Percentiles rank a stretch among this genome's conserved stretches.
These are phyloP conservation scores for Mucor racemosus DNA, from an alignment of 371 early-diverging fungal genomes.

Conservation along the genomic window DNA sequence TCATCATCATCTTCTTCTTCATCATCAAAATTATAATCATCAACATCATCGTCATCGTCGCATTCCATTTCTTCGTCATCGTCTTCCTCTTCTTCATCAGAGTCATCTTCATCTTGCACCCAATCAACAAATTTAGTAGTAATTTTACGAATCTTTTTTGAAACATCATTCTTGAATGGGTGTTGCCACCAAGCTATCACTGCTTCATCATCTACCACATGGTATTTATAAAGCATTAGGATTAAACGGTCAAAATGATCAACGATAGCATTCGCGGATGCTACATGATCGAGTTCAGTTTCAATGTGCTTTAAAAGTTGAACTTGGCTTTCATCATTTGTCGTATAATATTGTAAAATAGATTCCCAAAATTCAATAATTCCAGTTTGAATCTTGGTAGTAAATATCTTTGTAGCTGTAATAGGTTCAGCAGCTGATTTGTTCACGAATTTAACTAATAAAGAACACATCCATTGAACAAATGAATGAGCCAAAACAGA, in stretches of 20 bases:
- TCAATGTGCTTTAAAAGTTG: conserved; percentile 42
- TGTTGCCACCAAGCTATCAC: conserved; percentile 44
- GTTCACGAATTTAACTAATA: conserved; percentile 1
- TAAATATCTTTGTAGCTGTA: conserved; percentile 18
- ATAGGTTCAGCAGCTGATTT: conserved; percentile 11
- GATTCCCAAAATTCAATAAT: conserved; percentile 49
- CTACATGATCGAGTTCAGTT: background rate
- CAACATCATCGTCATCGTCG: background rate
- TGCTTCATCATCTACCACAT: conserved; percentile 50
- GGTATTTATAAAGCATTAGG: conserved; percentile 46
- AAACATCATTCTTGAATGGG: conserved; percentile 12
- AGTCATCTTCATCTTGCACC: conserved; percentile 25
- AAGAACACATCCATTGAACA: conserved; percentile 40
- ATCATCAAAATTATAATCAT: conserved; percentile 12
- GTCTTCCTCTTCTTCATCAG: conserved; percentile 22
- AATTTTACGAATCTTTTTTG: conserved; percentile 14
- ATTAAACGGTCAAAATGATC: conserved; percentile 45
- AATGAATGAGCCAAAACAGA: conserved; percentile 46
- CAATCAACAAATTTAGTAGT: conserved; percentile 26
- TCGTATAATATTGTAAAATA: conserved; percentile 38
- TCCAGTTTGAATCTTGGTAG: conserved; percentile 32
- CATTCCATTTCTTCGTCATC: conserved; percentile 17
- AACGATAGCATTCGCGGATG: conserved; percentile 8
- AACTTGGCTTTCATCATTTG: conserved; percentile 34
- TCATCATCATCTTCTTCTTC: conserved; percentile 29